phyloP scores from a whole-genome alignment of 169 alveolate species.

The Plasmodium ovale region DNA sequence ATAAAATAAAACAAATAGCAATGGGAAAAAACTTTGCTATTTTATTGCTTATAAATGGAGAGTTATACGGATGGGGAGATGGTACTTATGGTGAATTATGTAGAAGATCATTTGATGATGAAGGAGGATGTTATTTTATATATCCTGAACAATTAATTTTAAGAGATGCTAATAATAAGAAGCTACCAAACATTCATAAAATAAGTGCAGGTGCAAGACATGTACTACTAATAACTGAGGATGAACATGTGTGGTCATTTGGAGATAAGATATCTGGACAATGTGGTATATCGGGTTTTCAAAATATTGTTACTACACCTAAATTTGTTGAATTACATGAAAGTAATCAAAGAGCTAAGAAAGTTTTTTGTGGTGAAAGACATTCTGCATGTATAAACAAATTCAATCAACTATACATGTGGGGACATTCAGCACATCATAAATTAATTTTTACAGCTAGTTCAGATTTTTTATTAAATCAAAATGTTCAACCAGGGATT shows the following conservation, averaged over 20 bases:
- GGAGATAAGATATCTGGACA: slow-evolving; percentile 90
- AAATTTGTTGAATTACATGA: slow-evolving; percentile 79
- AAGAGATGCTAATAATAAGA: slow-evolving; percentile 74
- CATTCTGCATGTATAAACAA: slow-evolving; percentile 87
- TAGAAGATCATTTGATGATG: slow-evolving; percentile 42
- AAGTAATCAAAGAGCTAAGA: slow-evolving; percentile 77
- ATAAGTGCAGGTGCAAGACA: slow-evolving; percentile 89
- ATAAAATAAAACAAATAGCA: slow-evolving; percentile 81
- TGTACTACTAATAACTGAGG: slow-evolving; percentile 84
- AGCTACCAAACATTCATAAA: slow-evolving; percentile 66
- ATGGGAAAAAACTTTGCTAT: slow-evolving; percentile 83
- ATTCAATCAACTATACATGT: slow-evolving; percentile 86
- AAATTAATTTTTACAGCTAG: slow-evolving; percentile 88
- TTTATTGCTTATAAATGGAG: slow-evolving; percentile 78
- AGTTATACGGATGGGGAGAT: slow-evolving; percentile 86
- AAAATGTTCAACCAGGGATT: slow-evolving; percentile 88
- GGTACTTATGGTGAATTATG: slow-evolving; percentile 86
- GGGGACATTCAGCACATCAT: slow-evolving; percentile 92
- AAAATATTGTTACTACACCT: slow-evolving; percentile 76
- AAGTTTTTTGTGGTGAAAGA: slow-evolving; percentile 85
- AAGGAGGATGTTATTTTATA: slow-evolving; percentile 68
- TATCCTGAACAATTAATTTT: slow-evolving; percentile 77
- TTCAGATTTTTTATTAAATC: slow-evolving; percentile 82
- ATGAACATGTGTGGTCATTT: slow-evolving; percentile 83
- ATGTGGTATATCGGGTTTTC: slow-evolving; percentile 87